Evolutionary conservation across 2,329 filamentous ascomycete species (phyloP), one percentile per base, ranked within the genome.

Genomic region (Lasiodiplodia theobromae): DNA sequence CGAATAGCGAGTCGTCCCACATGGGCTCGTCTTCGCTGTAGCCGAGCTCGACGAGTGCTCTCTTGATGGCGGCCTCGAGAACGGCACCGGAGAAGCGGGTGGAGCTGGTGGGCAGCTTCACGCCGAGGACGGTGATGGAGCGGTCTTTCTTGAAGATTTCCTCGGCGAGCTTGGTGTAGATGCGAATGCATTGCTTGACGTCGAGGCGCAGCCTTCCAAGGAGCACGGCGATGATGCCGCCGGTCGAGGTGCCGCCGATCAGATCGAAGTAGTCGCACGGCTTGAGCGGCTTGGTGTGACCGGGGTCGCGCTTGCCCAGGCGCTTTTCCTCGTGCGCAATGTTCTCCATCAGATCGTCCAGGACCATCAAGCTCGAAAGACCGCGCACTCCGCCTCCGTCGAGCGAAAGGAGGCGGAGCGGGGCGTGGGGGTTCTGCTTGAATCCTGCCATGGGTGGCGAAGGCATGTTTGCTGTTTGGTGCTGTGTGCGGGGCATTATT

Each of bases 231-330:
- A 81, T 81, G 58, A 81, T 80, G 2, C 79, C 79, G 8, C 79
- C 79, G 0, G 79, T 81, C 12, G 77, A 79, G 12, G 79, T 80
- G 1, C 79, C 79, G 11, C 78, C 78, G 38, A 80, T 80, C 68
- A 81, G 71, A 67, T 81, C 79, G 53, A 81, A 81, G 57, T 81
- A 81, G 69, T 81, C 79, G 67, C 77, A 80, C 1, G 79, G 79
- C 65, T 74, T 79, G 14, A 80, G 69, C 3, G 74, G 72, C 8
- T 70, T 72, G 47, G 76, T 72, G 34, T 79, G 72, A 44, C 71
- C 74, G 38, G 71, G 70, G 2, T 71, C 58, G 57, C 78, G 71
- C 38, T 74, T 69, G 28, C 75, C 75, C 37, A 80, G 65, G 63
- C 78, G 70, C 71, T 80, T 80, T 68, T 81, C 79, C 69, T 80